phyloP scores from a whole-genome alignment of 2,329 filamentous ascomycete genomes.

The Diaporthe destruens region DNA sequence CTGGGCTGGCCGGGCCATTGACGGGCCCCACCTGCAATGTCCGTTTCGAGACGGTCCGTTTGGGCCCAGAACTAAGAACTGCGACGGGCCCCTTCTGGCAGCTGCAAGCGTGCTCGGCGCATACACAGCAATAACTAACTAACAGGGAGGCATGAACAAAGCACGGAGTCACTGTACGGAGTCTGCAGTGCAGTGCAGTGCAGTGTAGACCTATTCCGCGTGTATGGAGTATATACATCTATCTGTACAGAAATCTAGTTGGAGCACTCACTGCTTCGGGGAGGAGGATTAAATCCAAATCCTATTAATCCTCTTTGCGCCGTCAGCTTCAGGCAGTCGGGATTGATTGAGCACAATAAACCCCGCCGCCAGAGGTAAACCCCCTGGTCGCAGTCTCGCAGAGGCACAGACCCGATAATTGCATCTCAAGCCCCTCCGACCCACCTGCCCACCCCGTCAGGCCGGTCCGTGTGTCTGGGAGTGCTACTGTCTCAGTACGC shows the following conservation, averaged over 20 bases:
- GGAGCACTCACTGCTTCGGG: neutral
- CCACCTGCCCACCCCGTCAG: neutral
- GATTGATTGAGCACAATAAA: constrained; percentile 6
- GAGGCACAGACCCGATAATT: constrained; percentile 21
- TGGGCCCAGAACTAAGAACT: neutral
- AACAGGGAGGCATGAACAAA: neutral
- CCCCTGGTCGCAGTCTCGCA: neutral
- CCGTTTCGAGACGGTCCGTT: constrained; percentile 27
- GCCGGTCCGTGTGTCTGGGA: constrained; percentile 18
- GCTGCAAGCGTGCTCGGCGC: neutral
- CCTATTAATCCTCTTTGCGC: constrained; percentile 2
- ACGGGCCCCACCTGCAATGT: constrained; percentile 3
- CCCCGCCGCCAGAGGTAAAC: constrained; percentile 5
- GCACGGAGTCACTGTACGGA: neutral
- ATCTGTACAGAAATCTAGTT: neutral
- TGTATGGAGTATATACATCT: too few relatives aligned
- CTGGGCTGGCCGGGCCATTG: neutral
- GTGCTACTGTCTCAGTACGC: constrained; percentile 24
- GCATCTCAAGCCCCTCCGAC: constrained; percentile 18
- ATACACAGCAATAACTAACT: neutral
- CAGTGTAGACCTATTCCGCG: too few relatives aligned
- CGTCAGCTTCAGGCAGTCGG: constrained; percentile 1
- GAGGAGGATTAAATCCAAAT: neutral
- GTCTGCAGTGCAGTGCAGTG: too few relatives aligned
- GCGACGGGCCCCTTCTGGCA: constrained; percentile 7